phyloP scores from a whole-genome alignment of 352 stramenopile genomes.

The Blastocystis sp. region DNA sequence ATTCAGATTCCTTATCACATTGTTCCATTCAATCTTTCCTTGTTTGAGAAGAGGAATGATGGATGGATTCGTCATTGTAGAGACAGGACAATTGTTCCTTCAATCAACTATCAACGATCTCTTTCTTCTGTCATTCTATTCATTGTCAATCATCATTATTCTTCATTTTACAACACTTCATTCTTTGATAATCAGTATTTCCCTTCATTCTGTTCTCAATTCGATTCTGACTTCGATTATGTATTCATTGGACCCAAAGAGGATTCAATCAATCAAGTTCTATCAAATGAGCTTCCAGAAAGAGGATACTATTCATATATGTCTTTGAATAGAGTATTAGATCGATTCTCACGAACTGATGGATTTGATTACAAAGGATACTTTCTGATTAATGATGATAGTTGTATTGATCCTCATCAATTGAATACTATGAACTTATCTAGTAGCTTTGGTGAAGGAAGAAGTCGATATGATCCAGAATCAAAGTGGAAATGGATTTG shows the following conservation, averaged over 20 bases:
- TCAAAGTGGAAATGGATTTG: constrained; percentile 5
- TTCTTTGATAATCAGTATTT: constrained; percentile 3
- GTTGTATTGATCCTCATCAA: background rate
- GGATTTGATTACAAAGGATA: background rate
- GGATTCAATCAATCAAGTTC: background rate
- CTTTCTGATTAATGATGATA: constrained; percentile 43
- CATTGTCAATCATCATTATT: constrained; percentile 25
- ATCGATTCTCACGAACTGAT: too few species aligned
- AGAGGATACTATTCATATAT: constrained; percentile 2
- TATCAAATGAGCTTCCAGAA: background rate
- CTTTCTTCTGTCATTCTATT: background rate
- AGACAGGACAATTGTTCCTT: too few species aligned
- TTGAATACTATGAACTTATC: too few species aligned
- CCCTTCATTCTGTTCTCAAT: background rate
- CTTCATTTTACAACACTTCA: background rate
- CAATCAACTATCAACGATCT: background rate
- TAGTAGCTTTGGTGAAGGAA: too few species aligned
- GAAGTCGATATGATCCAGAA: too few species aligned
- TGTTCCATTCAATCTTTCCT: too few species aligned
- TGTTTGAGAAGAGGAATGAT: too few species aligned
- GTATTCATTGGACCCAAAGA: background rate
- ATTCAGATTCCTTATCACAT: too few species aligned
- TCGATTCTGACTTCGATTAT: constrained; percentile 21
- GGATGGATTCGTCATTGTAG: too few species aligned
- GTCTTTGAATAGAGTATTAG: background rate